Conservation (phyloP, 2,329 filamentous ascomycete species). For the Fusarium sp. region DNA sequence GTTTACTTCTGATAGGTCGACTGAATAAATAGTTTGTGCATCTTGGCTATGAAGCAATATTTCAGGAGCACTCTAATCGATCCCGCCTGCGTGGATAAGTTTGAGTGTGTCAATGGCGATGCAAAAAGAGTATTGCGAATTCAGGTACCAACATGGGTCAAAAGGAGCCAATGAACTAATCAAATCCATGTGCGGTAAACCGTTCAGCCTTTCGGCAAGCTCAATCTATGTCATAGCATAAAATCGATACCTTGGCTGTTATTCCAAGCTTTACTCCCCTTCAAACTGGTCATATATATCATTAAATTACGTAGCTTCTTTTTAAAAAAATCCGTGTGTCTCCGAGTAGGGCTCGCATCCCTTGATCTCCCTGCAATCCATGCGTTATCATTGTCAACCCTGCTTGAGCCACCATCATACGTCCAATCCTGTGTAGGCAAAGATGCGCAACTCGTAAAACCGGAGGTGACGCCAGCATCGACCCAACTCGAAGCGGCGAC, state of each 20-base stretch:
- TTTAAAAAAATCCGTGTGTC: conserved; percentile 15
- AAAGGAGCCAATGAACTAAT: too few relatives aligned
- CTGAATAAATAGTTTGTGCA: too few relatives aligned
- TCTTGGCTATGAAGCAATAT: too few relatives aligned
- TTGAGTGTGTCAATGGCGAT: too few relatives aligned
- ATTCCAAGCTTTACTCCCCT: background rate
- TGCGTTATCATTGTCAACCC: conserved; percentile 17
- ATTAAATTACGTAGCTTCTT: background rate
- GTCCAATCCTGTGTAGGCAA: conserved; percentile 1
- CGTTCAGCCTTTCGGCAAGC: background rate
- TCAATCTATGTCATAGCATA: background rate
- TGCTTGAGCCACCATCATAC: conserved; percentile 17
- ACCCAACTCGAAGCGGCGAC: background rate
- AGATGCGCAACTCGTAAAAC: conserved; percentile 1
- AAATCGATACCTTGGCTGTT: background rate
- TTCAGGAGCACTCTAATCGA: too few relatives aligned
- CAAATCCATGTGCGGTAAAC: too few relatives aligned
- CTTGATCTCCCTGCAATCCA: conserved; percentile 21
- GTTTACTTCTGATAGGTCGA: background rate
- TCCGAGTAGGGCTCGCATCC: conserved; percentile 28
- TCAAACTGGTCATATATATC: background rate
- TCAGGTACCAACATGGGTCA: too few relatives aligned
- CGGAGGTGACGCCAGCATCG: conserved; percentile 9
- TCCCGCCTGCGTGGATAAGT: too few relatives aligned
- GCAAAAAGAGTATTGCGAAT: too few relatives aligned